Evolutionary conservation across 1,284 basidiomycete species (phyloP), one percentile per base, ranked within the genome.

Genomic region (Leccinum huronense): DNA sequence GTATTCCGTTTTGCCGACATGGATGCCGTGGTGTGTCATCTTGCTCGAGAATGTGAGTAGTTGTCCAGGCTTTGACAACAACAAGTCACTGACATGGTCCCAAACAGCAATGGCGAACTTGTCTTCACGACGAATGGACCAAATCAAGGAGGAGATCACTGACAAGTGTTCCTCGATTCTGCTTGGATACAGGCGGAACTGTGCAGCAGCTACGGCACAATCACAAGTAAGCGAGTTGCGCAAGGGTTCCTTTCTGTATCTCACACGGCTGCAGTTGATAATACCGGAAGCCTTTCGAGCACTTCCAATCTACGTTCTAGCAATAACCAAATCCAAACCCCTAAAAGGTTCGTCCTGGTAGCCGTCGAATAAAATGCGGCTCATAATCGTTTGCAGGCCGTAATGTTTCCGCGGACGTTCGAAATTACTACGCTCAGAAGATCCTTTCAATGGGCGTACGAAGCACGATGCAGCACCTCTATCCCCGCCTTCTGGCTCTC

Each of bases 1-100:
- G 89, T 99, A 5, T 99, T 97, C 81, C 86, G 93, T 61, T 94
- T 84, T 75, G 95, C 95, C 30, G 97, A 99, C 77, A 84, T 96
- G 80, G 97, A 99, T 70, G 86, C 91, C 3, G 86, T 90, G 0
- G 83, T 97, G 10, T 84, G 87, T 36, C 83, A 91, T 73, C 78
- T 94, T 67, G 80, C 89, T 42, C 93, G 96, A 72, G 88, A 94
- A 76, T 89, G 95, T 94, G 65, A 73, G 83, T 72, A 8, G 14
- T 63, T 23, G 14, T 8, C 11, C 53, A 14, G 1, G 5, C 3
- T 16, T 31, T 58, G 38, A 16, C 57, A 58, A 16, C 58, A 57
- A 55, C 53, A 16, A 9, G 2, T 13, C 11, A 42, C 54, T 40
- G 1, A 58, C 34, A 63, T 51, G 57, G 14, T 36, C 40, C 57